Percentiles rank a stretch among this genome's conserved stretches.
Evolutionary conservation across 306 rosid genomes (phyloP).

Genomic region (Prunus dulcis): DNA sequence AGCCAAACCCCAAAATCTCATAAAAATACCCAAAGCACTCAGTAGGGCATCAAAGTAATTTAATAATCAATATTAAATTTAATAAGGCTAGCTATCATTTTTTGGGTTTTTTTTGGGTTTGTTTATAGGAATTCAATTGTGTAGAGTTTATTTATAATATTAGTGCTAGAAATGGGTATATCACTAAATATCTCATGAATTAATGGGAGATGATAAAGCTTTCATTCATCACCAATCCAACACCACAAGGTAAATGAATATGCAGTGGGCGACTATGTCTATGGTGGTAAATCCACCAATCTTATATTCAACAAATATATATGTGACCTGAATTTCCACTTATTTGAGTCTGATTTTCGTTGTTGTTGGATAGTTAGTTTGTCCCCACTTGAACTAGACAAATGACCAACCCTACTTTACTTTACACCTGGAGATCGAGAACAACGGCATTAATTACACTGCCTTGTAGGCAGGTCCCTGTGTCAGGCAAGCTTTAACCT

Average conservation of each 20-base stretch:
- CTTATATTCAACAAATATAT: background rate
- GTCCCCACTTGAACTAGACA: background rate
- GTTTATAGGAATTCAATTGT: no score
- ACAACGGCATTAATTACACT: background rate
- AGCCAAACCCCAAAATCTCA: no score
- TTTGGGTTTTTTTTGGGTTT: no score
- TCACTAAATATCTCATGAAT: no score
- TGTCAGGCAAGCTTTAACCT: constrained; percentile 14
- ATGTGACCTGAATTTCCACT: background rate
- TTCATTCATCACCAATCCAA: background rate
- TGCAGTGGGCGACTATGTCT: no score
- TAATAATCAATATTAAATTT: no score
- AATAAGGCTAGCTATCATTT: no score
- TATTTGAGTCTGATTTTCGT: background rate
- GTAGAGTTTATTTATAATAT: no score
- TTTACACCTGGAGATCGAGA: background rate
- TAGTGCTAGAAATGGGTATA: no score
- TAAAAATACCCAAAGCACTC: no score
- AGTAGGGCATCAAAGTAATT: no score
- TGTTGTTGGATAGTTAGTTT: background rate
- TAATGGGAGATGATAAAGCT: constrained; percentile 9
- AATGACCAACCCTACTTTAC: background rate
- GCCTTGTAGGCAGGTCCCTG: background rate
- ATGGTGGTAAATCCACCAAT: background rate
- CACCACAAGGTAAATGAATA: background rate